These are phyloP conservation scores for Penicillium paxilli DNA, from an alignment of 495 filamentous ascomycete genomes.

Conservation along the genomic window DNA sequence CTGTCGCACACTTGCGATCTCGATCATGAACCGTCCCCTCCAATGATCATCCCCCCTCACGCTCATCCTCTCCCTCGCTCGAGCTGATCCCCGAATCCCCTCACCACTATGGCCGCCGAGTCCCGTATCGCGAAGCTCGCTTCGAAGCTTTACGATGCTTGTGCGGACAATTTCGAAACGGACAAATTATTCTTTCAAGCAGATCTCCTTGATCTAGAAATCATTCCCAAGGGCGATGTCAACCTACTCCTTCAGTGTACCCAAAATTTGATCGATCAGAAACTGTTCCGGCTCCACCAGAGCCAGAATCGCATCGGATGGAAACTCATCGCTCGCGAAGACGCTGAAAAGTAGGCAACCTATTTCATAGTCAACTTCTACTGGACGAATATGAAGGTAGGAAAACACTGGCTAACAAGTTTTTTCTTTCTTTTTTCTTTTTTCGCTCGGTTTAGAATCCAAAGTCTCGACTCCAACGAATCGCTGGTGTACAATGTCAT, in stretches of 20 bases:
- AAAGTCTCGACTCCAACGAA: conserved; percentile 66
- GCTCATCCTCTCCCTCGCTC: conserved; percentile 16
- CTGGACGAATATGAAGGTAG: neutral
- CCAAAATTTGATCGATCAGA: conserved; percentile 64
- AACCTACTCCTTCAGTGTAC: conserved; percentile 58
- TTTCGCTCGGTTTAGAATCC: conserved; percentile 52
- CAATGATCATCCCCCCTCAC: conserved; percentile 2
- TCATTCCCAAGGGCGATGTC: conserved; percentile 61
- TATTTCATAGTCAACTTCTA: neutral
- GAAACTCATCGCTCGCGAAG: conserved; percentile 64
- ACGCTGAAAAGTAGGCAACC: conserved; percentile 64
- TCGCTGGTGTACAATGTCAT: conserved; percentile 81
- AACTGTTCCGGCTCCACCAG: conserved; percentile 61
- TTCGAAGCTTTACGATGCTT: conserved; percentile 46
- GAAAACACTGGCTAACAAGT: conserved; percentile 5
- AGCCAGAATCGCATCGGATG: conserved; percentile 59
- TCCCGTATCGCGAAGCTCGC: conserved; percentile 39
- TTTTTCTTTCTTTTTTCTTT: neutral
- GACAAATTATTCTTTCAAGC: conserved; percentile 63
- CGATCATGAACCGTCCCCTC: conserved; percentile 21
- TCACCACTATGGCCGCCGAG: conserved; percentile 32
- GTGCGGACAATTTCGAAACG: conserved; percentile 36
- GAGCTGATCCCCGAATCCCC: conserved; percentile 11
- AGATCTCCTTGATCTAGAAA: conserved; percentile 60
- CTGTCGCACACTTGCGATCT: conserved; percentile 25